Conservation (phyloP, 164 flowering plant species). For the Liquidambar formosana region DNA sequence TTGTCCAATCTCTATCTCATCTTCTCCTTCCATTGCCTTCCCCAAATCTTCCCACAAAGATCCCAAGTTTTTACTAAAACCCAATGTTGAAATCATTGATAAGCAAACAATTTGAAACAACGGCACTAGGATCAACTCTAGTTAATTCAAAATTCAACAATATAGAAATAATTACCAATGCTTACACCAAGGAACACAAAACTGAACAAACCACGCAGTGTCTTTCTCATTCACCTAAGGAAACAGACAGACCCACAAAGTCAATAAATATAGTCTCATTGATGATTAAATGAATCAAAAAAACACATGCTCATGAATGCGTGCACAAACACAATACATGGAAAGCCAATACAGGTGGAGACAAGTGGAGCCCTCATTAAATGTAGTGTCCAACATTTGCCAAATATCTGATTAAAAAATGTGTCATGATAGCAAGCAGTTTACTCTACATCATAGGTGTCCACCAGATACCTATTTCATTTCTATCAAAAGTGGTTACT, state of each 20-base stretch:
- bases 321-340: too few species aligned
- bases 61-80: constrained; percentile 86
- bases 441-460: not conserved
- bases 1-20: constrained; percentile 91
- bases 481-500: too few species aligned
- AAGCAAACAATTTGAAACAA: not conserved
- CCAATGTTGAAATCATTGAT: constrained; percentile 3
- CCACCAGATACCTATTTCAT: too few species aligned
- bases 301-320: too few species aligned
- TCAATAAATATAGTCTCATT: not conserved
- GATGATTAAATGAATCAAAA: not conserved
- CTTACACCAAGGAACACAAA: constrained; percentile 99
- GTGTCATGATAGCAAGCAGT: not conserved
- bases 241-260: not conserved
- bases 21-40: constrained; percentile 81
- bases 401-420: not conserved
- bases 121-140: not conserved
- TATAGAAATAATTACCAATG: constrained; percentile 66
- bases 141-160: not conserved
- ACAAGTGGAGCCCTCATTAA: not conserved
- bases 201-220: constrained; percentile 91
- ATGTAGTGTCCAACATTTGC: not conserved
- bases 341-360: not conserved
- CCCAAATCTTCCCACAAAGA: constrained; percentile 94
- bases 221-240: constrained; percentile 92